Percentiles rank a stretch among this genome's conserved stretches.
Conservation (phyloP, 352 stramenopile species). For the Pythium guiyangense region DNA sequence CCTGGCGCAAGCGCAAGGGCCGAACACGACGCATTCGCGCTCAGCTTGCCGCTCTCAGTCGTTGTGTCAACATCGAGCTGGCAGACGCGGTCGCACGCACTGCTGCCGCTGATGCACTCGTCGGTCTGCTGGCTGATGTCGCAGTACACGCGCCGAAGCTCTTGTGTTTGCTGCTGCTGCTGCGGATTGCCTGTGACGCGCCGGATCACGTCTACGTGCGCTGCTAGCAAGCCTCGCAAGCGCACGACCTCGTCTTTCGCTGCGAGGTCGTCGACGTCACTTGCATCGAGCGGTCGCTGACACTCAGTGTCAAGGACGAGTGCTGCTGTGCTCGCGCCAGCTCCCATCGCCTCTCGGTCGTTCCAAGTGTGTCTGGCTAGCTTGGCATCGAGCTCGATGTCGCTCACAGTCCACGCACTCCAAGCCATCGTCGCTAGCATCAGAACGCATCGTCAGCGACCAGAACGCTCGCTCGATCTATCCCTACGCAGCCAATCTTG, state of each 20-base stretch:
- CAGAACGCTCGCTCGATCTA: too few species aligned
- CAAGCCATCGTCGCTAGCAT: too few species aligned
- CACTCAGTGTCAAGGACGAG: conserved; percentile 10
- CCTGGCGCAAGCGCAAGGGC: conserved; percentile 9
- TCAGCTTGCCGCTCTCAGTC: neutral
- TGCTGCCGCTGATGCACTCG: neutral
- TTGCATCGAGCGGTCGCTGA: conserved; percentile 16
- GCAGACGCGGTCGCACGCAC: neutral
- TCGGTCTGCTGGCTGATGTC: conserved; percentile 4
- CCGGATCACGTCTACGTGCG: conserved; percentile 1
- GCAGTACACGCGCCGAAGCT: neutral
- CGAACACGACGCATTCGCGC: neutral
- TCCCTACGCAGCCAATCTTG: too few species aligned
- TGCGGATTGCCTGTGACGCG: neutral
- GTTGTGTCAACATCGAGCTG: neutral
- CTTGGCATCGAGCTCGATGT: too few species aligned
- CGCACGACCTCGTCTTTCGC: conserved; percentile 20
- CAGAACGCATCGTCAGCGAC: too few species aligned
- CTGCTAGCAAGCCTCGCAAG: conserved; percentile 10
- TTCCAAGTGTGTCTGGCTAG: too few species aligned
- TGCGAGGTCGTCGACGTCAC: conserved; percentile 15
- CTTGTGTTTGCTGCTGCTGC: neutral
- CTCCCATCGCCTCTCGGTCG: conserved; percentile 6
- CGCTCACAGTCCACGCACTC: too few species aligned
- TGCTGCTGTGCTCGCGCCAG: conserved; percentile 5